phyloP scores from a whole-genome alignment of 1,284 basidiomycete species.

The Entoloma clypeatum region DNA sequence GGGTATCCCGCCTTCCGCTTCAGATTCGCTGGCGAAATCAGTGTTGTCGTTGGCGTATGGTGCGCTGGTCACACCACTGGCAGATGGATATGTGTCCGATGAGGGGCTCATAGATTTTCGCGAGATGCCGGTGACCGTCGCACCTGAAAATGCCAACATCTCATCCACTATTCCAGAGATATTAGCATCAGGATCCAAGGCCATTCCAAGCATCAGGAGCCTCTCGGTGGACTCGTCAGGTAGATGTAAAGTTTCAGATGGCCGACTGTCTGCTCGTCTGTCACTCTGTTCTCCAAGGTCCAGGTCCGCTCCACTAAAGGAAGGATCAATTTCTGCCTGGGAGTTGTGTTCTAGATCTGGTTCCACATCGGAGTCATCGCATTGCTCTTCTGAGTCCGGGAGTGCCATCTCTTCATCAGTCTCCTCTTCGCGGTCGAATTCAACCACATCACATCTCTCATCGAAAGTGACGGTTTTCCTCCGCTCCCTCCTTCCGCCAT shows the following conservation, averaged over 20 bases:
- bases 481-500: slow-evolving; percentile 51
- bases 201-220: slow-evolving; percentile 26
- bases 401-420: slow-evolving; percentile 45
- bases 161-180: slow-evolving; percentile 62
- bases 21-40: slow-evolving; percentile 43
- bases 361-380: slow-evolving; percentile 25
- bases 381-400: slow-evolving; percentile 26
- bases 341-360: slow-evolving; percentile 23
- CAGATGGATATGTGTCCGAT: neutral
- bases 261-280: slow-evolving; percentile 25
- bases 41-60: slow-evolving; percentile 30
- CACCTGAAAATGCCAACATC: slow-evolving; percentile 42
- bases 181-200: slow-evolving; percentile 49
- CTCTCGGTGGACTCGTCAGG: slow-evolving; percentile 21
- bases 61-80: slow-evolving; percentile 20
- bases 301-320: slow-evolving; percentile 6
- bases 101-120: slow-evolving; percentile 15
- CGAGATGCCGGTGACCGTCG: slow-evolving; percentile 9
- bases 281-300: slow-evolving; percentile 18
- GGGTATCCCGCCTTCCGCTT: slow-evolving; percentile 63
- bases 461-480: slow-evolving; percentile 86
- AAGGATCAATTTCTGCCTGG: slow-evolving; percentile 16
- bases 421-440: slow-evolving; percentile 68
- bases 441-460: slow-evolving; percentile 83
- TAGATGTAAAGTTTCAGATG: slow-evolving; percentile 35